Conservation (phyloP, 148 eudicot species). For the Persicaria tinctoria region DNA sequence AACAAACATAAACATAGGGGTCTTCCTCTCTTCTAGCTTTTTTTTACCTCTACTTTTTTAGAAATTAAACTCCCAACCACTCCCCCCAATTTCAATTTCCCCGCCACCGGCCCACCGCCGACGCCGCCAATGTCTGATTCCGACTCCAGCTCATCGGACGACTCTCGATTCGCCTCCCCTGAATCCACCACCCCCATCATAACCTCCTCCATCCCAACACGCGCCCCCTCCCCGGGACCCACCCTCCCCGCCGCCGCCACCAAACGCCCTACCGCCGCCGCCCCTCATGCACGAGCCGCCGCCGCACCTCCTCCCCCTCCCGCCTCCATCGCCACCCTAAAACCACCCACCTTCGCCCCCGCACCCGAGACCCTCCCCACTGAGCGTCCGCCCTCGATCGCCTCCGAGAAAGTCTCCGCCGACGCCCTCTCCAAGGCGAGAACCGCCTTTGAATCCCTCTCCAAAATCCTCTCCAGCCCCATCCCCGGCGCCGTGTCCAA, state of each 20-base stretch:
- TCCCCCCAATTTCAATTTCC: slow-evolving; percentile 12
- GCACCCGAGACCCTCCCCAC: neutral
- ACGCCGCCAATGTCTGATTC: slow-evolving; percentile 9
- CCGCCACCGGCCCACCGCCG: slow-evolving; percentile 5
- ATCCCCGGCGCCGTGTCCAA: slow-evolving; percentile 25
- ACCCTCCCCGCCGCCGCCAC: neutral
- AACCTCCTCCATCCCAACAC: neutral
- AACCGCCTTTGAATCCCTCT: slow-evolving; percentile 43
- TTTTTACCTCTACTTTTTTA: neutral
- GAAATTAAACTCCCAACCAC: neutral
- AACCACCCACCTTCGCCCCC: neutral
- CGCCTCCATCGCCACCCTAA: neutral
- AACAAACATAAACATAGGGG: neutral
- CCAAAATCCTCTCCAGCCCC: slow-evolving; percentile 35
- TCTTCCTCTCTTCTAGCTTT: neutral
- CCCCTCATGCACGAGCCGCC: slow-evolving; percentile 1
- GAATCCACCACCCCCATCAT: slow-evolving; percentile 3
- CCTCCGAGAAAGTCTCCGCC: slow-evolving; percentile 14
- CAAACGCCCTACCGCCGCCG: slow-evolving; percentile 6
- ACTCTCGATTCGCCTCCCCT: neutral
- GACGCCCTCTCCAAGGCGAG: slow-evolving; percentile 46
- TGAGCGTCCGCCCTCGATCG: slow-evolving; percentile 11
- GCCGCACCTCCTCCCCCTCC: neutral
- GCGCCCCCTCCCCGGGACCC: slow-evolving; percentile 11
- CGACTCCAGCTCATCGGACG: slow-evolving; percentile 9